Conservation (phyloP, 2,329 filamentous ascomycete genomes). For the Trichoderma semiorbis region DNA sequence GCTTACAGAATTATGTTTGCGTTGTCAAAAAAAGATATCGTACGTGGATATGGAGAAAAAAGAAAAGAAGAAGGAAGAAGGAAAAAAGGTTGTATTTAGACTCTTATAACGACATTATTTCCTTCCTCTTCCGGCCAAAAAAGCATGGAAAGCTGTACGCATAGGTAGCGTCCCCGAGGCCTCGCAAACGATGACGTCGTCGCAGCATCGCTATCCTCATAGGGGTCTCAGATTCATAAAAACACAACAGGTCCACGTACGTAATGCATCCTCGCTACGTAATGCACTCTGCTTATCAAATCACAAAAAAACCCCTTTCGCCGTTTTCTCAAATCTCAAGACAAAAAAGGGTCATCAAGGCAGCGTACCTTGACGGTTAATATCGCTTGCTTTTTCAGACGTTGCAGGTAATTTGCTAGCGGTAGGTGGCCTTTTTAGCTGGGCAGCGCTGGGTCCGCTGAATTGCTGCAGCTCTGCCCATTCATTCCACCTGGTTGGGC, state of each 20-base stretch:
- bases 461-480: slow-evolving; percentile 10
- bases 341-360: not conserved
- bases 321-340: not conserved
- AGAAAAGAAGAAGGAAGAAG: not conserved
- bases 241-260: too few species aligned
- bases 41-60: too few species aligned
- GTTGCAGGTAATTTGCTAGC: not conserved
- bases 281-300: not conserved
- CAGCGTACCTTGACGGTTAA: not conserved
- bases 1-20: not conserved
- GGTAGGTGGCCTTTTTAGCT: not conserved
- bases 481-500: not conserved
- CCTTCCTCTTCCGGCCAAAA: not conserved
- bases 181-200: slow-evolving; percentile 13
- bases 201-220: not conserved
- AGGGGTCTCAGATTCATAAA: not conserved
- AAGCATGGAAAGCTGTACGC: not conserved
- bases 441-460: not conserved
- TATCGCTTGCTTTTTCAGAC: not conserved
- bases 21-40: not conserved
- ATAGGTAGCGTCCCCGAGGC: not conserved
- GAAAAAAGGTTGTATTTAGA: not conserved
- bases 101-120: not conserved
- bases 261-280: too few species aligned
- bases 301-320: not conserved